Conservation (phyloP, 257 asterid species). For the Lantana camara region DNA sequence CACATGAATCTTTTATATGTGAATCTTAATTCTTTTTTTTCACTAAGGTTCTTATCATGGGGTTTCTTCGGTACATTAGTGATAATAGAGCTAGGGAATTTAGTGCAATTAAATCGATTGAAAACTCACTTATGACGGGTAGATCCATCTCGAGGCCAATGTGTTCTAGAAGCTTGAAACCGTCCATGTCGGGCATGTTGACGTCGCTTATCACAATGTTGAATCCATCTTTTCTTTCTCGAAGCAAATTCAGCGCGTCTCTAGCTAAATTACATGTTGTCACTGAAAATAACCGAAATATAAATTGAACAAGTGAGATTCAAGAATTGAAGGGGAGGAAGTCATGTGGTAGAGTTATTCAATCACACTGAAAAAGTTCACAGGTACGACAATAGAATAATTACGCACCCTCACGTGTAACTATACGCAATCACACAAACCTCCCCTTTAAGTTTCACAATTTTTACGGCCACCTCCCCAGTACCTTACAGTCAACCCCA, state of each 20-base stretch:
- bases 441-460: too few species aligned
- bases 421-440: too few species aligned
- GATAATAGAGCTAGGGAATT: too few species aligned
- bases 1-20: too few species aligned
- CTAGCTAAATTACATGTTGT: constrained; percentile 76
- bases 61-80: too few species aligned
- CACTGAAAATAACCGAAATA: constrained; percentile 51
- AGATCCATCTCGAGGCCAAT: constrained; percentile 98
- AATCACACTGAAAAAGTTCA: not conserved
- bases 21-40: too few species aligned
- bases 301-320: constrained; percentile 4
- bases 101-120: not conserved
- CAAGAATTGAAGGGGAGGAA: constrained; percentile 17
- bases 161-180: constrained; percentile 90
- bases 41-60: too few species aligned
- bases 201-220: constrained; percentile 96
- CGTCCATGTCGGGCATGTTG: constrained; percentile 99
- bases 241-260: constrained; percentile 75
- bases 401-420: too few species aligned
- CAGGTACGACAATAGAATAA: not conserved
- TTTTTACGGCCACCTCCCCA: too few species aligned
- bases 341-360: not conserved
- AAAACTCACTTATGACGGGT: constrained; percentile 83
- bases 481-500: too few species aligned
- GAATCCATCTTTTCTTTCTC: constrained; percentile 79